phyloP scores from a whole-genome alignment of 2,329 filamentous ascomycete species.

The Grosmannia clavigera region DNA sequence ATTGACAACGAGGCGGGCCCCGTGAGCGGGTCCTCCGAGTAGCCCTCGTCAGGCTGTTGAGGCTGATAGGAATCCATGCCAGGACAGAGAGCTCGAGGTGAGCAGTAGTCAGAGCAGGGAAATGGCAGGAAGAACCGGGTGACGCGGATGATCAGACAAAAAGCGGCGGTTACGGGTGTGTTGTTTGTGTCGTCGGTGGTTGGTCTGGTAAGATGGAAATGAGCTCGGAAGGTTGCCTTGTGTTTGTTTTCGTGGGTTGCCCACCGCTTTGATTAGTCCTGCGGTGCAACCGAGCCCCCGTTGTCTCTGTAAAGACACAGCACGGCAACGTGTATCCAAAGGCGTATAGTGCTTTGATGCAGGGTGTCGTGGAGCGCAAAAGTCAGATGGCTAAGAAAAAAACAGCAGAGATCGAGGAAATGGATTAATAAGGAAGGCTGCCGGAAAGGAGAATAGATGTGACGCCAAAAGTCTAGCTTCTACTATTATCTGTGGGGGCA shows the following conservation, averaged over 20 bases:
- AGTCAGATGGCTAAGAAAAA: background rate
- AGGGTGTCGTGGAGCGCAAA: background rate
- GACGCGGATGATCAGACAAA: background rate
- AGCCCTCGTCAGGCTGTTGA: slow-evolving; percentile 68
- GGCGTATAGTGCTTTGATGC: background rate
- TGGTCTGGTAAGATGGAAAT: background rate
- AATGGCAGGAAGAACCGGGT: background rate
- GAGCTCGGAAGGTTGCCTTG: background rate
- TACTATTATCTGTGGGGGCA: background rate
- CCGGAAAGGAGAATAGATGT: background rate
- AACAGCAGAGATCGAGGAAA: background rate
- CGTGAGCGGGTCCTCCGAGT: slow-evolving; percentile 61
- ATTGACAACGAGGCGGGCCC: slow-evolving; percentile 20
- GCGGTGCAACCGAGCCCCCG: background rate
- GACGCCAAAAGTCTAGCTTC: background rate
- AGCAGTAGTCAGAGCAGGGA: background rate
- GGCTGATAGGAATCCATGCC: slow-evolving; percentile 12
- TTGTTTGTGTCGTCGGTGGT: background rate
- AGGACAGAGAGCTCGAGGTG: background rate
- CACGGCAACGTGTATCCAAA: background rate
- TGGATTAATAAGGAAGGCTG: background rate
- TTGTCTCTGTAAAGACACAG: background rate
- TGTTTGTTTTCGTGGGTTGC: background rate
- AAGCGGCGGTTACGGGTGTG: no score
- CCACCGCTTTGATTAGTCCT: background rate